Base-by-base conservation (phyloP, 495 filamentous ascomycete genomes). In the Parachaetomium inaequale region DNA sequence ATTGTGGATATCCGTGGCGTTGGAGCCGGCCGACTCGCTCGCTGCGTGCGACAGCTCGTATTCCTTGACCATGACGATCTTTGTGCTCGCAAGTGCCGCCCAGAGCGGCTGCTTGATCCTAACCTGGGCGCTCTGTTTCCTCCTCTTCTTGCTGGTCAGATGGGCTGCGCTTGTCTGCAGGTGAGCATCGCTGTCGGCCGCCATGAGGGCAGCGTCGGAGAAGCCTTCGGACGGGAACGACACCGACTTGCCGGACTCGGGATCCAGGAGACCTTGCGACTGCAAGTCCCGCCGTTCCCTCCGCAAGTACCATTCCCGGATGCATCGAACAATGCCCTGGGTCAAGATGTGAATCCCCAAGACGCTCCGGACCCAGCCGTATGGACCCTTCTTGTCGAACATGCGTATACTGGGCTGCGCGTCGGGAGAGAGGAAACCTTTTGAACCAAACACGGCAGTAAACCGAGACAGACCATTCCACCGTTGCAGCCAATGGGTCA, bases 11-110 rank as follows among this genome's bases (percentile, higher is more conserved):
- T 93, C 90, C 56, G 86, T 91, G 62, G 85, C 88, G 74, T 90
- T 82, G 68, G 88, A 82, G 72, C 89, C 82, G 55, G 81, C 78
- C 62, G 89, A 87, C 79, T 96, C 79, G 34, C 86, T 86, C 49
- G 89, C 80, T 38, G 88, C 85, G 72, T 91, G 87, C 58, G 88
- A 90, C 74, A 93, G 85, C 70, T 96, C 92, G 71, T 92, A 93
- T 78, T 96, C 92, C 70, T 94, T 92, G 69, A 93, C 85, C 69
- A 96, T 88, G 47, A 92, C 93, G 66, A 96, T 92, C 75, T 96
- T 97, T 58, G 90, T 95, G 73, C 90, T 94, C 29, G 93, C 93
- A 62, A 96, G 84, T 12, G 92, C 93, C 56, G 93, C 91, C 93
- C 93, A 97, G 57, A 97, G 85, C 46, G 93, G 93, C 77, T 97